These are phyloP conservation scores for Trypanosoma scelopori DNA, from an alignment of 208 protist species.

Conservation along the genomic window DNA sequence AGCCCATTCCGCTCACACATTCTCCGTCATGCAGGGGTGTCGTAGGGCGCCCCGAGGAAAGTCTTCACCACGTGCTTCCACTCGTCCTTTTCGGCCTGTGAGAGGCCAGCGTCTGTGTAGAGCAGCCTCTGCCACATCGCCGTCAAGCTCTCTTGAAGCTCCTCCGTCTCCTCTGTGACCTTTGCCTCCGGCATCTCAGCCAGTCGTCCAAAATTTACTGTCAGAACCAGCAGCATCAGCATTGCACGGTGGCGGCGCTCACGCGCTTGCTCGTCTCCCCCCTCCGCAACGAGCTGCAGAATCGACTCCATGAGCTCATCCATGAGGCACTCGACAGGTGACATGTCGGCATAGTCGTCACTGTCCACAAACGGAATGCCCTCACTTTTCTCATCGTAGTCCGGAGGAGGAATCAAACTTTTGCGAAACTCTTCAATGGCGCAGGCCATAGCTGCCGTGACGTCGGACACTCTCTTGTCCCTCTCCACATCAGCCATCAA, in stretches of 20 bases:
- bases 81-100: constrained; percentile 41
- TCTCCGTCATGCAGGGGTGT: constrained; percentile 24
- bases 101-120: constrained; percentile 39
- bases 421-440: constrained; percentile 33
- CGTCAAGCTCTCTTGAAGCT: constrained; percentile 53
- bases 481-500: constrained; percentile 72
- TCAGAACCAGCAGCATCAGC: constrained; percentile 68
- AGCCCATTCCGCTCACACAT: neutral
- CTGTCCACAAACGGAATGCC: constrained; percentile 62
- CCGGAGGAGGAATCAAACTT: constrained; percentile 44
- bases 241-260: constrained; percentile 38
- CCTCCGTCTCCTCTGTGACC: constrained; percentile 36
- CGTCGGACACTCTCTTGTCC: constrained; percentile 35
- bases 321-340: constrained; percentile 45
- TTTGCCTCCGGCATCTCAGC: constrained; percentile 40
- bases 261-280: constrained; percentile 4
- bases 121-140: constrained; percentile 54
- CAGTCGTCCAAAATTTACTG: constrained; percentile 47
- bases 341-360: constrained; percentile 81
- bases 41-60: constrained; percentile 67
- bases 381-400: constrained; percentile 40
- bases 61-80: constrained; percentile 46
- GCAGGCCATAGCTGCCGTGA: constrained; percentile 39
- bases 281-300: constrained; percentile 26
- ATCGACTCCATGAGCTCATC: constrained; percentile 44